Conservation (phyloP, 257 asterid genomes). For the Przewalskia tangutica region DNA sequence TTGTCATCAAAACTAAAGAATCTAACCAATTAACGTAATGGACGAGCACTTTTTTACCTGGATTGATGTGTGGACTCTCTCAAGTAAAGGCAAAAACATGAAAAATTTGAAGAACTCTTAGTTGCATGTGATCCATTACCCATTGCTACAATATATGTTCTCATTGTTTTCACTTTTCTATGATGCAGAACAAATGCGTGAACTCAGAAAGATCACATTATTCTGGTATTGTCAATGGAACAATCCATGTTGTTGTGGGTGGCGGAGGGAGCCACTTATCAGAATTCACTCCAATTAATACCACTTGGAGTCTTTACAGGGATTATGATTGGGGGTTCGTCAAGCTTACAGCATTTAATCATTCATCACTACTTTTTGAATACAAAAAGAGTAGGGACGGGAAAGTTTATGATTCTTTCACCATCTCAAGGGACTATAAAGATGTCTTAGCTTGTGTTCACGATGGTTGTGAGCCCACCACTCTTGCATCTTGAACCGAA, state of each 20-base stretch:
- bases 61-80: neutral
- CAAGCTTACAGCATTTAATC: conserved; percentile 62
- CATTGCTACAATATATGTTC: neutral
- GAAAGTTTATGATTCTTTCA: conserved; percentile 68
- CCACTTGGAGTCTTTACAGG: conserved; percentile 65
- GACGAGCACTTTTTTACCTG: neutral
- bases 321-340: conserved; percentile 71
- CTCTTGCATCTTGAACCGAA: conserved; percentile 32
- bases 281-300: conserved; percentile 29
- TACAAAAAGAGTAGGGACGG: conserved; percentile 80
- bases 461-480: conserved; percentile 63
- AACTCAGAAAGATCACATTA: conserved; percentile 34
- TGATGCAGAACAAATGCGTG: conserved; percentile 43
- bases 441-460: conserved; percentile 75
- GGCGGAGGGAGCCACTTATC: conserved; percentile 67
- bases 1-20: neutral
- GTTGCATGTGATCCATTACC: neutral
- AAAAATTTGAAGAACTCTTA: neutral
- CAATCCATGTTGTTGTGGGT: conserved; percentile 50
- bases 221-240: conserved; percentile 59
- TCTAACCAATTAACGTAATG: neutral
- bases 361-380: conserved; percentile 57
- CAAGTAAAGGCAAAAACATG: neutral
- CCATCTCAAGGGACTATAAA: conserved; percentile 65
- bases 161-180: neutral